phyloP scores from a whole-genome alignment of 495 filamentous ascomycete species.

The Lineolata rhizophorae region DNA sequence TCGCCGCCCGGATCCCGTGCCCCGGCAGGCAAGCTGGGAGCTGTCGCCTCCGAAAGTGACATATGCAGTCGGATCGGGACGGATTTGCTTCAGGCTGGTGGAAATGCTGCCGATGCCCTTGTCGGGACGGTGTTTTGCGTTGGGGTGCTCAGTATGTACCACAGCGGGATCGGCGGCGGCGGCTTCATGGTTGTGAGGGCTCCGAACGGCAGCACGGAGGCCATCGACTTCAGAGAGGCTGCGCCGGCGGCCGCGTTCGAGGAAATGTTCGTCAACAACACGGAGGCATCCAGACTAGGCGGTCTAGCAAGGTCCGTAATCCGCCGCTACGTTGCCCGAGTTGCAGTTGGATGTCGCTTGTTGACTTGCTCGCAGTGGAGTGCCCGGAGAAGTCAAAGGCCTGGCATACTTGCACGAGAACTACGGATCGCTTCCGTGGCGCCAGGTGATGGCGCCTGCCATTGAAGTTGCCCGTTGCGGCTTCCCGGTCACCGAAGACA shows the following conservation, averaged over 20 bases:
- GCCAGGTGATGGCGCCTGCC: slow-evolving; percentile 44
- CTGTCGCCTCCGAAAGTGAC: too few relatives aligned
- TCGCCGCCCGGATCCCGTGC: too few relatives aligned
- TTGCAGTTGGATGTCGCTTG: neutral
- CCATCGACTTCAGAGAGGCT: slow-evolving; percentile 5
- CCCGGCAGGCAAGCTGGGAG: too few relatives aligned
- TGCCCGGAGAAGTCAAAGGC: slow-evolving; percentile 67
- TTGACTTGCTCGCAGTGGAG: slow-evolving; percentile 25
- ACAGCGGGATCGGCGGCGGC: slow-evolving; percentile 17
- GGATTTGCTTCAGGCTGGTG: too few relatives aligned
- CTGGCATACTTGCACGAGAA: slow-evolving; percentile 52
- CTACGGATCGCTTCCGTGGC: slow-evolving; percentile 51
- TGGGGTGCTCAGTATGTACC: slow-evolving; percentile 44
- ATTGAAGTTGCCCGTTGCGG: slow-evolving; percentile 54
- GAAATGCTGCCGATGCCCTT: slow-evolving; percentile 20
- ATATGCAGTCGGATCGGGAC: too few relatives aligned
- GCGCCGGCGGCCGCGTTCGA: slow-evolving; percentile 4
- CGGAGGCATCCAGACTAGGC: neutral
- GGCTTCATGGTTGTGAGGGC: slow-evolving; percentile 4
- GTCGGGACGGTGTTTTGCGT: slow-evolving; percentile 19
- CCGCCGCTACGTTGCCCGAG: too few relatives aligned
- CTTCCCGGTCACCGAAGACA: slow-evolving; percentile 46
- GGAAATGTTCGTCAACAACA: slow-evolving; percentile 4
- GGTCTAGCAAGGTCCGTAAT: slow-evolving; percentile 3
- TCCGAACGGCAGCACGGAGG: neutral